Evolutionary conservation across 257 asterid genomes (phyloP).

Genomic region (Jacaranda copaia): DNA sequence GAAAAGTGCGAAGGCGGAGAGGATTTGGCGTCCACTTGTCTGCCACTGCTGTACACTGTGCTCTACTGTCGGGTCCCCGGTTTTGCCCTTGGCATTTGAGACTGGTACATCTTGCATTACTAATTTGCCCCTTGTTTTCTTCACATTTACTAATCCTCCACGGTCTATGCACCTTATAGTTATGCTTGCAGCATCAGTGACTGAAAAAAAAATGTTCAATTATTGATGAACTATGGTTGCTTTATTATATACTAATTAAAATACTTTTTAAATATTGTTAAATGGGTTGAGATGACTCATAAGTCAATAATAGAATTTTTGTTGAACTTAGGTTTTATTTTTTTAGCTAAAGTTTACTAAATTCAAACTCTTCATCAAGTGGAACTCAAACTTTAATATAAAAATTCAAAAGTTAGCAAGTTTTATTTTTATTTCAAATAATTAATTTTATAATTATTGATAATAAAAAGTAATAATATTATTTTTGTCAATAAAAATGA

Average conservation of each 20-base stretch:
- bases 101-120: background rate
- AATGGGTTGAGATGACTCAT: too few species aligned
- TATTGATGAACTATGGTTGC: background rate
- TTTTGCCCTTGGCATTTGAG: slow-evolving; percentile 46
- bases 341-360: too few species aligned
- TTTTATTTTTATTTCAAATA: too few species aligned
- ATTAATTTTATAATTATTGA: too few species aligned
- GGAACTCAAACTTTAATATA: too few species aligned
- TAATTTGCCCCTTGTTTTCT: slow-evolving; percentile 30
- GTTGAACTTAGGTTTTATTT: too few species aligned
- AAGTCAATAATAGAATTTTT: too few species aligned
- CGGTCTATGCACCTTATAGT: background rate
- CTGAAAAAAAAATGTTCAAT: background rate
- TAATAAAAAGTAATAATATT: too few species aligned
- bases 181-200: background rate
- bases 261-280: too few species aligned
- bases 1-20: slow-evolving; percentile 36
- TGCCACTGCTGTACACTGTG: background rate
- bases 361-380: too few species aligned
- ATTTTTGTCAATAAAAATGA: too few species aligned
- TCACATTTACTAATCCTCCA: slow-evolving; percentile 21
- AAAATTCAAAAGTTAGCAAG: too few species aligned
- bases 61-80: slow-evolving; percentile 15
- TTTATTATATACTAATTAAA: background rate
- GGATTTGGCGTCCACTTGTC: slow-evolving; percentile 35